Conservation (phyloP, 2,329 filamentous ascomycete genomes). For the Fusarium incarnatum region DNA sequence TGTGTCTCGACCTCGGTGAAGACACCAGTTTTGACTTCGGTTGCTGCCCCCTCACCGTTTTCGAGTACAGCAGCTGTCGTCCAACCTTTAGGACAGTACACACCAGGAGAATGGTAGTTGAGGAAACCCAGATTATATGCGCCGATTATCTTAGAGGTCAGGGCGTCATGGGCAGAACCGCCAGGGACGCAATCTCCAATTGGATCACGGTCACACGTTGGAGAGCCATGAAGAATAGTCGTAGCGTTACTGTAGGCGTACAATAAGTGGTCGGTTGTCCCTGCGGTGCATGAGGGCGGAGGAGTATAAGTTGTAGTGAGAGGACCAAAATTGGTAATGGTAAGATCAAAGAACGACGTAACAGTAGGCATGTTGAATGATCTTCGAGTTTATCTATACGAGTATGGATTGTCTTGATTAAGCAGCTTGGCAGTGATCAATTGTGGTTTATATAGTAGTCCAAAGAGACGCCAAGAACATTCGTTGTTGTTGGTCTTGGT, state of each 20-base stretch:
- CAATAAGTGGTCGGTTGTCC: slow-evolving; percentile 11
- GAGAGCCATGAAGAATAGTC: neutral
- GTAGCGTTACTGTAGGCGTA: slow-evolving; percentile 1
- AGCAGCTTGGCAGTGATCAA: neutral
- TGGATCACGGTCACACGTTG: slow-evolving; percentile 7
- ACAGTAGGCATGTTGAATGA: slow-evolving; percentile 41
- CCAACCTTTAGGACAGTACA: slow-evolving; percentile 42
- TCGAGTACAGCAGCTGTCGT: slow-evolving; percentile 40
- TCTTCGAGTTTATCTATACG: neutral
- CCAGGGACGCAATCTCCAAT: slow-evolving; percentile 41
- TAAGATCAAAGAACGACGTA: slow-evolving; percentile 37
- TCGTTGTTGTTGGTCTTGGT: neutral
- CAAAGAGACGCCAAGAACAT: neutral
- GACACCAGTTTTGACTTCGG: slow-evolving; percentile 5
- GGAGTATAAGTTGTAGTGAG: slow-evolving; percentile 49
- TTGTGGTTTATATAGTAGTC: neutral
- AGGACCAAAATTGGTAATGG: slow-evolving; percentile 48
- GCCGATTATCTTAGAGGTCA: neutral
- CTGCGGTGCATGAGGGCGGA: slow-evolving; percentile 38
- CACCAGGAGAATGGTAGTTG: slow-evolving; percentile 42
- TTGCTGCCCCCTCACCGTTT: neutral
- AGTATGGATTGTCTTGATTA: neutral
- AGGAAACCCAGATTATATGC: slow-evolving; percentile 15
- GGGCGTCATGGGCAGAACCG: slow-evolving; percentile 28
- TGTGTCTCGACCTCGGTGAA: slow-evolving; percentile 5